Evolutionary conservation across 768 basidiomycete genomes (phyloP), one percentile per base, ranked within the genome.

Genomic region (Clathrus columnatus): DNA sequence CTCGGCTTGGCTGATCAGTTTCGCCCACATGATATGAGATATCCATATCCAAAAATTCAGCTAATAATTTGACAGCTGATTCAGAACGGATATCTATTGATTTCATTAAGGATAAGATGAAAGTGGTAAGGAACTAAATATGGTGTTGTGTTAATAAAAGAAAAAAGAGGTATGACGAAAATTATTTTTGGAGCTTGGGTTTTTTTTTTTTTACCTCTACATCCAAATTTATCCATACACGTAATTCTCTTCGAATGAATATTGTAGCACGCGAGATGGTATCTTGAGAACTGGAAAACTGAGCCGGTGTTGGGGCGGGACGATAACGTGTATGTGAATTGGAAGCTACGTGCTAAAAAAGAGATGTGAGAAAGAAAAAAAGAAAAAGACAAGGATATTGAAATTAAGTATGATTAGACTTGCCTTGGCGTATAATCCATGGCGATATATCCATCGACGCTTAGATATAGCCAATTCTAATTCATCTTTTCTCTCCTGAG

Each of bases 81-180:
- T 91, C 86, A 11, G 91, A 88, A 43, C 93, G 88, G 55, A 97
- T 87, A 70, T 97, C 93, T 53, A 96, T 82, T 2, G 88, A 78
- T 69, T 91, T 91, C 83, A 97, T 91, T 62, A 97, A 73, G 1
- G 91, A 91, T 50, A 95, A 71, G 18, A 83, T 89, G 70, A 94
- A 90, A 2, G 84, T 87, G 11, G 89, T 92, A 52, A 97, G 75
- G 68, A 94, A 97, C 88, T 92, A 48, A n/a, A n/a, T 7, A 30
- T 32, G 30, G 30, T 7, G 7, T 7, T 14, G 2, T 5, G 24
- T 7, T 16, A n/a, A 20, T 20, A 53, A 17, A 30, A 20, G n/a
- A 20, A 26, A 47, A 26, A 47, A 20, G 45, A 7, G 18, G 45
- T 26, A 11, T 47, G 6, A 20, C 18, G 18, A 42, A 42, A 42